Base-by-base conservation (phyloP, 2,329 filamentous ascomycete species). In the Aspergillus sp. region DNA sequence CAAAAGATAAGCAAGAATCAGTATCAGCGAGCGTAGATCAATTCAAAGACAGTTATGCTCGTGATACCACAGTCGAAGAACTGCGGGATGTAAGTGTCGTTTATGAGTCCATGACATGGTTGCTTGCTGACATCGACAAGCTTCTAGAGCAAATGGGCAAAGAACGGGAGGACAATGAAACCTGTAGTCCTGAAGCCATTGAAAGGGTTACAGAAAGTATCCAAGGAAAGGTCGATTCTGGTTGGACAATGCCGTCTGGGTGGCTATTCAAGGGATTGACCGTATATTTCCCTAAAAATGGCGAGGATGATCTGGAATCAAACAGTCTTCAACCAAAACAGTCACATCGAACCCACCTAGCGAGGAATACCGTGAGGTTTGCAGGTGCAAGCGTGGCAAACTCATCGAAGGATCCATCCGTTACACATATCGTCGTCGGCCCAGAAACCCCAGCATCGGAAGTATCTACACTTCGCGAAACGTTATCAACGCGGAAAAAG, bases 21-120 rank as follows among this genome's bases (percentile, higher is more conserved):
- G 84, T 88, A 9, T 79, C 83, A 39, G 76, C 77, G 3, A 90
- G 89, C 62, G 81, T 89, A 2, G 95, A 99, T 70, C 77, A 81
- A 53, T 95, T 86, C 65, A 90, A 89, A 0, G 95, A 99, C 71
- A 93, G 91, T 68, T 98, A 90, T 73, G 83, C 87, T 0, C 81
- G 93, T 4, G 87, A 96, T 65, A 77, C 89, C 8, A 81, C 79
- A 1, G 65, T 83, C 0, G 81, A 85, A 2, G 90, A 93, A 66
- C 80, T 96, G 48, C 78, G 73, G 55, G 73, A 62, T 51, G 70
- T 76, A 68, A 41, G 65, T 73, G 6, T 55, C 67, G 39, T 9
- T 8, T n/a, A 15, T 4, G 8, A 37, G 45, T 19, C 3, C 49
- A 46, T 27, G 41, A 11, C 25, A 55, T 35, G 21, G 37, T 45